Evolutionary conservation across 345 rosid genomes (phyloP).

Genomic region (Carallia pectinifolia): DNA sequence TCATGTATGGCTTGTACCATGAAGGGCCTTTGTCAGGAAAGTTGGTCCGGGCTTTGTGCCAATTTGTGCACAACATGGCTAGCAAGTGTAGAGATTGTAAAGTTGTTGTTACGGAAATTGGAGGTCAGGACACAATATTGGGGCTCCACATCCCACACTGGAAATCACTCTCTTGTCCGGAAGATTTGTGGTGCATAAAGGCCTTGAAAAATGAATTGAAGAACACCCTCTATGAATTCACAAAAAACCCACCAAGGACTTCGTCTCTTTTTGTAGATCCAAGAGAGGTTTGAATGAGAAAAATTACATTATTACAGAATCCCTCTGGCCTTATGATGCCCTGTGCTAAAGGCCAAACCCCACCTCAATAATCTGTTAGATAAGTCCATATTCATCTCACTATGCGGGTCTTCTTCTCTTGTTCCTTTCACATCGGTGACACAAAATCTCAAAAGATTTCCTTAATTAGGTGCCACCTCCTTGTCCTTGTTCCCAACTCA

Average conservation of each 20-base stretch:
- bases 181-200: constrained; percentile 85
- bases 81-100: constrained; percentile 46
- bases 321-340: constrained; percentile 5
- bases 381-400: constrained; percentile 17
- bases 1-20: constrained; percentile 61
- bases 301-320: not conserved
- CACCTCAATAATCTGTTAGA: constrained; percentile 26
- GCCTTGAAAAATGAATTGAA: constrained; percentile 42
- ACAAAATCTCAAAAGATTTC: constrained; percentile 52
- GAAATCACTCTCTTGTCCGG: constrained; percentile 71
- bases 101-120: constrained; percentile 63
- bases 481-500: constrained; percentile 32
- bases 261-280: constrained; percentile 78
- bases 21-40: constrained; percentile 61
- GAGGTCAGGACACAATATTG: constrained; percentile 30
- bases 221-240: constrained; percentile 27
- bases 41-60: constrained; percentile 52
- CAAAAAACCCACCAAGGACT: constrained; percentile 26
- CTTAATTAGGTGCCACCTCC: constrained; percentile 64
- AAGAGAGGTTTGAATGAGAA: constrained; percentile 54
- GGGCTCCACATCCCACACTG: constrained; percentile 60
- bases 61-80: constrained; percentile 66
- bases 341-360: constrained; percentile 18
- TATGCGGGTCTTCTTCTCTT: constrained; percentile 37
- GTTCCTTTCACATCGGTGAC: constrained; percentile 44